These are phyloP conservation scores for Metschnikowia rubicola DNA, from an alignment of 805 yeast genomes.

Conservation along the genomic window DNA sequence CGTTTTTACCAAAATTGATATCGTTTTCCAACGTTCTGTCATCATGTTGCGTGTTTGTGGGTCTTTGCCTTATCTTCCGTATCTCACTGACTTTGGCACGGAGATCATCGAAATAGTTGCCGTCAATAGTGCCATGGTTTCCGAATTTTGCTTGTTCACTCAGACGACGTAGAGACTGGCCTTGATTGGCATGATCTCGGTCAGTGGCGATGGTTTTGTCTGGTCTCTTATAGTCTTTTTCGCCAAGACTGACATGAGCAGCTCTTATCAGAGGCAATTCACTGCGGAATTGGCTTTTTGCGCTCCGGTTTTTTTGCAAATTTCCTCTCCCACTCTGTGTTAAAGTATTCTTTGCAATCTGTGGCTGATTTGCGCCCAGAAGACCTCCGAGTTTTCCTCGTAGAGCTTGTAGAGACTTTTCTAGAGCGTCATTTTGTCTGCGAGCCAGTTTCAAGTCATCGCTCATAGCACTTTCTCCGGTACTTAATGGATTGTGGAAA, in stretches of 20 bases:
- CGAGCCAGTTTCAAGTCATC: slow-evolving; percentile 5
- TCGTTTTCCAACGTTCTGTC: no score
- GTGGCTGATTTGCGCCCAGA: not conserved
- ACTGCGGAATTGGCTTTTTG: no score
- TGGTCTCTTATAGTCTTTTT: no score
- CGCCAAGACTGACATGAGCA: no score
- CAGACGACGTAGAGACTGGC: not conserved
- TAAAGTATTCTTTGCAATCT: not conserved
- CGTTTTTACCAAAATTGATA: not conserved
- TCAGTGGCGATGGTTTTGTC: no score
- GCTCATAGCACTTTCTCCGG: not conserved
- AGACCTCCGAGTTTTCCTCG: slow-evolving; percentile 6
- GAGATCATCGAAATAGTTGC: slow-evolving; percentile 19
- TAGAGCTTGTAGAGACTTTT: slow-evolving; percentile 7
- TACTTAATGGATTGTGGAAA: no score
- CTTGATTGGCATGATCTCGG: no score
- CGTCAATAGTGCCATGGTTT: not conserved
- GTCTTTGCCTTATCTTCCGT: slow-evolving; percentile 6
- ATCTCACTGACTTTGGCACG: slow-evolving; percentile 23
- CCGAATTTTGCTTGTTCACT: not conserved
- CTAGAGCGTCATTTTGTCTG: slow-evolving; percentile 7
- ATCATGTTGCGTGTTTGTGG: no score
- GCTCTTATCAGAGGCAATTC: no score
- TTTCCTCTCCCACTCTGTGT: not conserved
- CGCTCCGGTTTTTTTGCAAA: not conserved